phyloP scores from a whole-genome alignment of 371 early-diverging fungal species.

The Mortierella sp. region DNA sequence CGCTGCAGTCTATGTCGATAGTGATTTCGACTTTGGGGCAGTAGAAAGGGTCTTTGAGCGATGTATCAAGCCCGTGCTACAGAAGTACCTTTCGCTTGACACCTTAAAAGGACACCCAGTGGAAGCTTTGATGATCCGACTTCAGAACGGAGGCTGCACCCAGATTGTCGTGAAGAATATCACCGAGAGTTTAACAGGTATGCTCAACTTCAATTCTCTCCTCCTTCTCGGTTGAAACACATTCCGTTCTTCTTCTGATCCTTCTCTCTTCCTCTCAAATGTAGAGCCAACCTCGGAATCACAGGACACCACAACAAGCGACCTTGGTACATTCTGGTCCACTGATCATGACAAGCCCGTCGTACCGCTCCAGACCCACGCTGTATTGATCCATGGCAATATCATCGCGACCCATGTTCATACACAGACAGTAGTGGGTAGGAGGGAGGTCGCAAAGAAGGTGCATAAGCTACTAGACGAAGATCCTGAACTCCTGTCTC shows the following conservation, averaged over 20 bases:
- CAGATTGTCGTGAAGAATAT: conserved; percentile 50
- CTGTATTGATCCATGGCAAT: conserved; percentile 12
- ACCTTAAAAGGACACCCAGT: conserved; percentile 64
- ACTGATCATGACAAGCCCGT: background rate
- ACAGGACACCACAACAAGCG: too few species aligned
- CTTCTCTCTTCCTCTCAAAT: too few species aligned
- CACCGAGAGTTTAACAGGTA: background rate
- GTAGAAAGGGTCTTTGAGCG: conserved; percentile 61
- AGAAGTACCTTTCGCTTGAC: conserved; percentile 63
- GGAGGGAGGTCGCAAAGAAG: conserved; percentile 16
- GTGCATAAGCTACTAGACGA: conserved; percentile 1
- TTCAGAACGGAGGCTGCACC: conserved; percentile 21
- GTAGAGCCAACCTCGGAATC: too few species aligned
- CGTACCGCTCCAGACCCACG: background rate
- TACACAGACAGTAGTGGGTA: conserved; percentile 1
- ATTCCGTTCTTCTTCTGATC: too few species aligned
- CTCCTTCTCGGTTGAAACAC: too few species aligned
- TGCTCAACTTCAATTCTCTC: too few species aligned
- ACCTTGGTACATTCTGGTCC: background rate
- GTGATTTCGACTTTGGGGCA: conserved; percentile 68
- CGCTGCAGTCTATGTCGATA: conserved; percentile 91
- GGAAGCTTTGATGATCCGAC: conserved; percentile 1
- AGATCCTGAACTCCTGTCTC: conserved; percentile 1
- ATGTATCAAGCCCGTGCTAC: conserved; percentile 61
- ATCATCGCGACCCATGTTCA: background rate